Percentiles rank a stretch among this genome's conserved stretches.
phyloP scores from a whole-genome alignment of 1,284 basidiomycete species.

The Microbotryomycetes sp. region DNA sequence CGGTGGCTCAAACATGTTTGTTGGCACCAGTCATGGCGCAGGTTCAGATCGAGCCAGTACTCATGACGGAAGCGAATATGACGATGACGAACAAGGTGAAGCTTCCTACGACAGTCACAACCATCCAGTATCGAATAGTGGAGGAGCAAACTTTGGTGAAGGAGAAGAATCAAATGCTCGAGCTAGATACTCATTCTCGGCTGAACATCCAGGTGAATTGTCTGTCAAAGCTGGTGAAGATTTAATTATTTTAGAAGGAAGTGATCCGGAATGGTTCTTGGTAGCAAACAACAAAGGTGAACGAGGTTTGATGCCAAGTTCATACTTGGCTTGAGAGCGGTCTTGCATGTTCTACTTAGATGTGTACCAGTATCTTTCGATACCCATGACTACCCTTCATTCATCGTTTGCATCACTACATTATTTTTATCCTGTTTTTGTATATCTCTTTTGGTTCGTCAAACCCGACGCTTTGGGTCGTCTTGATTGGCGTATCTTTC shows the following conservation, averaged over 20 bases:
- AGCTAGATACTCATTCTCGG: constrained; percentile 29
- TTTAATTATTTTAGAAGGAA: constrained; percentile 24
- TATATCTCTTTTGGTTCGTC: too few relatives aligned
- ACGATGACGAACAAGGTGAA: constrained; percentile 8
- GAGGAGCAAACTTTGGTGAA: not conserved
- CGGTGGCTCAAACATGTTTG: not conserved
- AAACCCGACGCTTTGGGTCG: too few relatives aligned
- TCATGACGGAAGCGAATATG: not conserved
- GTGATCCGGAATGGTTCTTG: constrained; percentile 30
- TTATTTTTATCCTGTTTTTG: too few relatives aligned
- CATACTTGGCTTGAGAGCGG: constrained; percentile 22
- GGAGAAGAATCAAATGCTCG: constrained; percentile 18
- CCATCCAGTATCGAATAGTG: not conserved
- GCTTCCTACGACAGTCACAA: constrained; percentile 17
- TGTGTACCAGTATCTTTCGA: too few relatives aligned
- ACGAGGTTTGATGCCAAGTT: constrained; percentile 27
- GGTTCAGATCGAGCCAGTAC: not conserved
- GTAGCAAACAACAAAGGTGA: constrained; percentile 19
- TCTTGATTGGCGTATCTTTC: too few relatives aligned
- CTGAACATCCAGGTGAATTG: constrained; percentile 30
- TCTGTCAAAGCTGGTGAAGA: constrained; percentile 27
- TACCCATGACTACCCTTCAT: too few relatives aligned
- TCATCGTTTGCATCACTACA: too few relatives aligned
- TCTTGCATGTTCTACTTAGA: too few relatives aligned
- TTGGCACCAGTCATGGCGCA: constrained; percentile 1